phyloP scores from a whole-genome alignment of 2,329 filamentous ascomycete species.

The Aureobasidium pullulans region DNA sequence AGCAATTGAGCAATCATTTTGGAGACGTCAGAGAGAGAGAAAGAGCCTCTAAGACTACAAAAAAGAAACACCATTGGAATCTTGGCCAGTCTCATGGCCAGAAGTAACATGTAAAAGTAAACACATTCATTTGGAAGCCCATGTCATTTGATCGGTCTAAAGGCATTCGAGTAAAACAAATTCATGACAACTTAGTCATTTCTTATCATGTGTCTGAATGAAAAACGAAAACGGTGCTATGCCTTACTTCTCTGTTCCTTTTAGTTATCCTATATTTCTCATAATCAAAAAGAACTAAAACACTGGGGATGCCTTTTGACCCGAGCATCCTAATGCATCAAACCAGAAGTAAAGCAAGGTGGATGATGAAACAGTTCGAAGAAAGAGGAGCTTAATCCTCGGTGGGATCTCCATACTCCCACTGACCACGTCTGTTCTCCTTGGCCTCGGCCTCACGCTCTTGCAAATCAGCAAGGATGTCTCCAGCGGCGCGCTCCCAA shows the following conservation, averaged over 20 bases:
- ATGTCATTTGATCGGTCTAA: too few relatives aligned
- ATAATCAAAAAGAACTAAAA: not conserved
- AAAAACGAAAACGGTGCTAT: not conserved
- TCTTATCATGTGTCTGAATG: not conserved
- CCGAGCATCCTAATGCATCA: too few relatives aligned
- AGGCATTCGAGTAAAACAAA: not conserved
- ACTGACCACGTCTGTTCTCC: constrained; percentile 75
- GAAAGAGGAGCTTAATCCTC: constrained; percentile 51
- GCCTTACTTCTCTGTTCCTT: not conserved
- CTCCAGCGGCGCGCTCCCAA: constrained; percentile 74
- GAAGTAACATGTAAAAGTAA: too few relatives aligned
- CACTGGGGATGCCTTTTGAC: not conserved
- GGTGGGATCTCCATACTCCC: constrained; percentile 96
- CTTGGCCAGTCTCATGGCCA: too few relatives aligned
- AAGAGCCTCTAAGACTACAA: not conserved
- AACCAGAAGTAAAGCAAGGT: not conserved
- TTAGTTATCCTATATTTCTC: not conserved
- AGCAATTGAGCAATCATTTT: not conserved
- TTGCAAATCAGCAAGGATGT: constrained; percentile 64
- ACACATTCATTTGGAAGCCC: too few relatives aligned
- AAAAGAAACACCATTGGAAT: too few relatives aligned
- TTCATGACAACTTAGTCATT: not conserved
- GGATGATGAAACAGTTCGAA: not conserved
- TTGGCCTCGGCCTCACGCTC: constrained; percentile 73
- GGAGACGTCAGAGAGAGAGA: not conserved